phyloP scores from a whole-genome alignment of 257 asterid genomes.

The Lavandula angustifolia region DNA sequence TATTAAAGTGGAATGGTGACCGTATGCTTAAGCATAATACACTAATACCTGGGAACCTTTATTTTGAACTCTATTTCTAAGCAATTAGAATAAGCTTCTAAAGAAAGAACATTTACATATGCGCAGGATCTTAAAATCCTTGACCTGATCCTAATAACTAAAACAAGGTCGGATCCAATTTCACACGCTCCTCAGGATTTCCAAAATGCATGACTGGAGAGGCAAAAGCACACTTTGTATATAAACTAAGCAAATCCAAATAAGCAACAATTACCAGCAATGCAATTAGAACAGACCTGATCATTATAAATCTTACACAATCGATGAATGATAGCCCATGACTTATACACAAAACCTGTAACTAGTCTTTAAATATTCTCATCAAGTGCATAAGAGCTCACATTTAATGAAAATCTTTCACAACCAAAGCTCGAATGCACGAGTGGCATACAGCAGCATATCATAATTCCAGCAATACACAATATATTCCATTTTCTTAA shows the following conservation, averaged over 20 bases:
- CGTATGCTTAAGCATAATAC: background rate
- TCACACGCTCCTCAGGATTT: background rate
- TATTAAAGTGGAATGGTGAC: background rate
- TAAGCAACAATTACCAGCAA: background rate
- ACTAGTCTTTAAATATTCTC: background rate
- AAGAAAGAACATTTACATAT: background rate
- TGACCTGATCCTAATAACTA: background rate
- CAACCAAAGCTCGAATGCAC: background rate
- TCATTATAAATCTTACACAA: constrained; percentile 10
- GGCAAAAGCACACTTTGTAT: background rate
- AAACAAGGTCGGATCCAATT: background rate
- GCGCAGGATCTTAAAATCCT: background rate
- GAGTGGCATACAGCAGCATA: background rate
- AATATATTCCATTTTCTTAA: background rate
- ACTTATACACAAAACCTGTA: background rate
- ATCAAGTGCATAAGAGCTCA: constrained; percentile 1
- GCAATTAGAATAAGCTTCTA: background rate
- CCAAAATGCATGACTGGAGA: background rate
- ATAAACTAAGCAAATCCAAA: constrained; percentile 1
- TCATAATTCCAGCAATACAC: background rate
- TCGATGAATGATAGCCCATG: background rate
- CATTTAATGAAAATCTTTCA: background rate
- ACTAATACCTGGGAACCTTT: background rate
- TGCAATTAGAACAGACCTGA: background rate
- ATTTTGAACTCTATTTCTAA: background rate